Evolutionary conservation across 495 filamentous ascomycete genomes (phyloP).

Genomic region (Chaetomium cochliodes): DNA sequence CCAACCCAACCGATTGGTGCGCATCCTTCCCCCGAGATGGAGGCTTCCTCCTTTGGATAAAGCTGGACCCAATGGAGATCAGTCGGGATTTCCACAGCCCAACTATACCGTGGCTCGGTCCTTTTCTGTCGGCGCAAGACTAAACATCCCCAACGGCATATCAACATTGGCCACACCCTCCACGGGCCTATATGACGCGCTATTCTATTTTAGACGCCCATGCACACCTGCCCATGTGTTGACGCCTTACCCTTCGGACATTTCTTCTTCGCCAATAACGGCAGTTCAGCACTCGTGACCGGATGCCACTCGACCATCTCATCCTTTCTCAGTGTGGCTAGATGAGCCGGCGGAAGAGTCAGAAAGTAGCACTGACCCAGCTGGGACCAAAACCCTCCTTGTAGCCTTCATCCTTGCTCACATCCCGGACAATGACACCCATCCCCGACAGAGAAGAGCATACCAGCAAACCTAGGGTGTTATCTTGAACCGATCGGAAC

Average conservation of each 20-base stretch:
- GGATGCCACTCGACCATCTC: no score
- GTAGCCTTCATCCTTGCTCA: no score
- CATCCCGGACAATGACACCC: no score
- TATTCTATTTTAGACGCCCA: background rate
- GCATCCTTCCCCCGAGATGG: background rate
- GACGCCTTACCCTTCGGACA: background rate
- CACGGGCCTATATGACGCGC: background rate
- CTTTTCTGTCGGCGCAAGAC: background rate
- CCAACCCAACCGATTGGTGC: constrained; percentile 20
- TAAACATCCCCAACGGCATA: background rate
- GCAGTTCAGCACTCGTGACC: background rate
- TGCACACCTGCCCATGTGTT: background rate
- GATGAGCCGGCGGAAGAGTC: no score
- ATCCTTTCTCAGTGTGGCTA: no score
- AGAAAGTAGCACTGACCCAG: no score
- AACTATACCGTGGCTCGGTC: background rate
- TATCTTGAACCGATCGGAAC: no score
- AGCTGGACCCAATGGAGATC: constrained; percentile 12
- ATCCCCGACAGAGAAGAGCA: no score
- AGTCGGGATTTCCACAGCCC: background rate
- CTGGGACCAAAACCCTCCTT: no score
- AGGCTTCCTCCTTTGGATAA: constrained; percentile 21
- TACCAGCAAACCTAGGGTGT: no score
- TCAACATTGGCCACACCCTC: background rate
- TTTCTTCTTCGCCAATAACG: background rate